A percentile compares a stretch with the other conserved stretches of the same genome.
Evolutionary conservation across 2,329 filamentous ascomycete genomes (phyloP).

Genomic region (Paramyrothecium roridum): DNA sequence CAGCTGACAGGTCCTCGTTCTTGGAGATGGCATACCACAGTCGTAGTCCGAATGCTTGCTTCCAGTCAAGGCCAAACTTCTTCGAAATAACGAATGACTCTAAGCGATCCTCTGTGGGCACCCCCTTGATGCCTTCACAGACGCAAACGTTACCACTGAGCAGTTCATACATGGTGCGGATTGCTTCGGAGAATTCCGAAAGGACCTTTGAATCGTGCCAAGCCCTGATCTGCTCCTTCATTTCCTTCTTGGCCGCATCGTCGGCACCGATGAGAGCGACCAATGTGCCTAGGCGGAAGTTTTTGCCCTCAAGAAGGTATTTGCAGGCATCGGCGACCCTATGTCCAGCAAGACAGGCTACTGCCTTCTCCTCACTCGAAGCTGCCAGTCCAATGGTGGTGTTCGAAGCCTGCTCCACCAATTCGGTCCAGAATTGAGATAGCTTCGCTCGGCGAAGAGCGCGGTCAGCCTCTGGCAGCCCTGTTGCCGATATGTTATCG

Average conservation of each 20-base stretch:
- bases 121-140: constrained; percentile 72
- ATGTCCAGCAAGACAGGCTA: constrained; percentile 75
- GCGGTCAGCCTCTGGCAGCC: constrained; percentile 34
- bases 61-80: constrained; percentile 86
- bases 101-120: constrained; percentile 74
- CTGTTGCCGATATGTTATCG: constrained; percentile 55
- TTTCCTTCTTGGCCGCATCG: constrained; percentile 65
- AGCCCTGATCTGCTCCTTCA: constrained; percentile 74
- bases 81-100: constrained; percentile 78
- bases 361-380: constrained; percentile 76
- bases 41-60: constrained; percentile 85
- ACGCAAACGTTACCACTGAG: constrained; percentile 83
- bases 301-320: constrained; percentile 68
- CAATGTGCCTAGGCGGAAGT: constrained; percentile 82
- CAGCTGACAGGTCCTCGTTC: constrained; percentile 66
- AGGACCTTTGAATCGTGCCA: constrained; percentile 83
- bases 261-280: constrained; percentile 79
- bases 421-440: constrained; percentile 61
- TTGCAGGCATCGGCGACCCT: constrained; percentile 81
- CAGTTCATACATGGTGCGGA: constrained; percentile 86
- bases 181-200: constrained; percentile 80
- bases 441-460: constrained; percentile 59
- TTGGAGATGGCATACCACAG: constrained; percentile 80
- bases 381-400: constrained; percentile 55
- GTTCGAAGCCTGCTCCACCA: constrained; percentile 60